Evolutionary conservation across 306 rosid genomes (phyloP), one percentile per base, ranked within the genome.

Genomic region (Leucaena leucocephala): DNA sequence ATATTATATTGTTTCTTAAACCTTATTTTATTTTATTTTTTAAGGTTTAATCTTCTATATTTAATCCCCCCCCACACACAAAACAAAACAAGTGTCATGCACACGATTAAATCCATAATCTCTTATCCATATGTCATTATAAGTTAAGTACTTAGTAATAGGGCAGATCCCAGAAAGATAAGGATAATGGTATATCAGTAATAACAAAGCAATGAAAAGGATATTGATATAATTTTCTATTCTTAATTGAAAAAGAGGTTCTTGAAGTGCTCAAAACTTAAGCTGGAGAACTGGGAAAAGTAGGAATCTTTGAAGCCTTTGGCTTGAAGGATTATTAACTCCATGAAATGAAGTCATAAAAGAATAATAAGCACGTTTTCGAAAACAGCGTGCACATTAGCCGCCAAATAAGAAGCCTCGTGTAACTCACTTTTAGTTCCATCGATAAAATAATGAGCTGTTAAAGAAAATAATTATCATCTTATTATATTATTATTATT

Each of bases 281-380:
- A 76, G 35, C 79, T 71, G 54, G 50, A 27, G 62, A 50, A 70
- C 59, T 78, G 50, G 57, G 62, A 54, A 76, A 76, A 70, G 42
- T 2, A 27, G 16, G 81, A 79, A 74, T 76, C 78, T 83, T 46
- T 70, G 85, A 84, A 87, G 55, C 78, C 91, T 91, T 88, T 38
- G 79, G 82, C 86, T 87, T 85, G 63, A 91, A 91, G 92, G 69
- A 44, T 77, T 48, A 83, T 82, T 73, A 76, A 86, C 71, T 81
- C 73, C 74, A 52, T 58, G 40, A 43, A 66, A 52, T 78, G 55
- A 43, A 43, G 9, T 43, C 2, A 46, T 43, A 46, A 0, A 27
- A 46, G 76, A 81, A 82, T 68, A 77, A 62, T 72, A 49, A 68
- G 2, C 68, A 8, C 66, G 73, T 73, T 80, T 87, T 58, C 61